Conservation (phyloP, 1,139 yeast species). For the Blastobotrys buckinghamii region DNA sequence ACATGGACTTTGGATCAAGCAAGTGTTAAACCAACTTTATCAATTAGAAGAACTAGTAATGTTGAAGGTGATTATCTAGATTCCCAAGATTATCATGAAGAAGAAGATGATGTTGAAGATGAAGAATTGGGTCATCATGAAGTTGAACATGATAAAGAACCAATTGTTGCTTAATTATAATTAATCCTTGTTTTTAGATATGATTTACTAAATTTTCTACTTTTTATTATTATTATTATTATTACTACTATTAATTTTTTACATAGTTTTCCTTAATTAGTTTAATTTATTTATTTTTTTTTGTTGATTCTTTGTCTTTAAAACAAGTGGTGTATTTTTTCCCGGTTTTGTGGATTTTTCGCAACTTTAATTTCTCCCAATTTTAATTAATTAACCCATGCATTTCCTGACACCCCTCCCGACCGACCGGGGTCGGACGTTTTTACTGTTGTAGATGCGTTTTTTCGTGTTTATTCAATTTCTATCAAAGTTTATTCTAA, state of each 20-base stretch:
- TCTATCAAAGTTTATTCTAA: no score
- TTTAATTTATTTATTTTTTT: not conserved
- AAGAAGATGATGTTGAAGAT: constrained; percentile 6
- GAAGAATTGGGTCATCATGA: not conserved
- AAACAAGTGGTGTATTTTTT: no score
- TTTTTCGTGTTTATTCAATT: no score
- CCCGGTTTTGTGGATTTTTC: no score
- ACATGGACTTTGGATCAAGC: constrained; percentile 97
- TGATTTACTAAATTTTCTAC: not conserved
- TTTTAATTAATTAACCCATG: no score
- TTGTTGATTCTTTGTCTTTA: not conserved
- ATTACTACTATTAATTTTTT: not conserved
- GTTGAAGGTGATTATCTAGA: constrained; percentile 50
- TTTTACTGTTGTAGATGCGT: no score
- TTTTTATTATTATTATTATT: not conserved
- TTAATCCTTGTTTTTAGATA: not conserved
- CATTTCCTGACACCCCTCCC: no score
- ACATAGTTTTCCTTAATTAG: not conserved
- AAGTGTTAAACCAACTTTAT: constrained; percentile 88
- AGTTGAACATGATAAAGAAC: constrained; percentile 2
- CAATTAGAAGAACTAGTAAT: constrained; percentile 66
- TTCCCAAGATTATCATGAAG: constrained; percentile 38
- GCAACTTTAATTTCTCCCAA: no score
- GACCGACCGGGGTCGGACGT: no score
- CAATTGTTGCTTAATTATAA: not conserved